Conservation (phyloP, 441 rosid species). For the Isatis lusitanica region DNA sequence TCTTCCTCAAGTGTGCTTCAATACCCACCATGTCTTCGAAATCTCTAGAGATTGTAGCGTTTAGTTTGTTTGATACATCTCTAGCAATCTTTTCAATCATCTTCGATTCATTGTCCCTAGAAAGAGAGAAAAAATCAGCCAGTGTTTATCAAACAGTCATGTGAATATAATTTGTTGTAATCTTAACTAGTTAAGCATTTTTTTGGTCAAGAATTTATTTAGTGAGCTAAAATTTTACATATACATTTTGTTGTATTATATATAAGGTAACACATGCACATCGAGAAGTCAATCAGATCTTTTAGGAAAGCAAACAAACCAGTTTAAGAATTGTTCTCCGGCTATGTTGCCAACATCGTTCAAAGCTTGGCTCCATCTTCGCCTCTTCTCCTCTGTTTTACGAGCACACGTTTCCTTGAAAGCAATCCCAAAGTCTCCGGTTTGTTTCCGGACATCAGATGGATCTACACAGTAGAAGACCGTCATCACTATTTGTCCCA, state of each 20-base stretch:
- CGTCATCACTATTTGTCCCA: neutral
- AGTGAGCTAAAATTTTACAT: too few species aligned
- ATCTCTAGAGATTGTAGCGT: neutral
- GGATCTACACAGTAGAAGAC: neutral
- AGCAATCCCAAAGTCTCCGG: neutral
- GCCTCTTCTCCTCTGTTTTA: neutral
- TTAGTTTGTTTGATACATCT: conserved; percentile 14
- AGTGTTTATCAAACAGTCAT: too few species aligned
- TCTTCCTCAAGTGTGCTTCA: neutral
- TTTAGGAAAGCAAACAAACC: neutral
- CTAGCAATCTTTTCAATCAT: conserved; percentile 7
- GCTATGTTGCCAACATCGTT: neutral
- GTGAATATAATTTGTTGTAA: too few species aligned
- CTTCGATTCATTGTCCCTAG: neutral
- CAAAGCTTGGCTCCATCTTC: neutral
- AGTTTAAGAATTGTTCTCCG: neutral
- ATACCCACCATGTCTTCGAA: conserved; percentile 21
- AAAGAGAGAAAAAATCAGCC: neutral
- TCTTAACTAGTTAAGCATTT: too few species aligned
- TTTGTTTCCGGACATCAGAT: neutral
- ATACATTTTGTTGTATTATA: too few species aligned
- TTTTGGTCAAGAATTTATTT: too few species aligned
- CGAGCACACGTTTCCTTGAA: neutral
- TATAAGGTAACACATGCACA: too few species aligned
- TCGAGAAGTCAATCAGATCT: too few species aligned